A percentile compares a stretch with the other conserved stretches of the same genome.
These are phyloP conservation scores for Cotoneaster glaucophyllus DNA, from an alignment of 306 rosid genomes.

Conservation along the genomic window DNA sequence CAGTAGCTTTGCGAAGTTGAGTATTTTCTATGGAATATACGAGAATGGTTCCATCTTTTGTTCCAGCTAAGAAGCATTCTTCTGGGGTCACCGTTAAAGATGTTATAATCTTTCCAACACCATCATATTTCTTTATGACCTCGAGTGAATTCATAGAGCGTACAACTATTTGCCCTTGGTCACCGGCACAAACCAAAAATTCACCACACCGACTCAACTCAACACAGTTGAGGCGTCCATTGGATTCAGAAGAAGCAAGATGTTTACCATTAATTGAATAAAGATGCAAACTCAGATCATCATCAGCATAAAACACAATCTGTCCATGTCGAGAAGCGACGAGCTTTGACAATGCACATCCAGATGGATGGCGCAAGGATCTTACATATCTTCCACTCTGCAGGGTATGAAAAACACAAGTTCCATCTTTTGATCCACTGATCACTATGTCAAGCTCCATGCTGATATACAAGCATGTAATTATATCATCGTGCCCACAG, in stretches of 20 bases:
- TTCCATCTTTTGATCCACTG: slow-evolving; percentile 98
- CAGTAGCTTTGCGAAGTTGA: slow-evolving; percentile 54
- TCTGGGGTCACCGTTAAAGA: slow-evolving; percentile 80
- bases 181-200: slow-evolving; percentile 91
- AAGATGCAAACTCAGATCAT: slow-evolving; percentile 88
- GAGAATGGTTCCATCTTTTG: slow-evolving; percentile 84
- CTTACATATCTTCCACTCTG: slow-evolving; percentile 90
- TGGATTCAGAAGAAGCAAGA: slow-evolving; percentile 88
- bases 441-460: slow-evolving; percentile 91
- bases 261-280: slow-evolving; percentile 92
- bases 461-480: slow-evolving; percentile 79
- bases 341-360: slow-evolving; percentile 84
- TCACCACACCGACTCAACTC: slow-evolving; percentile 83
- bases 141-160: slow-evolving; percentile 91
- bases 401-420: slow-evolving; percentile 88
- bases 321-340: slow-evolving; percentile 77
- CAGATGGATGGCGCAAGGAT: slow-evolving; percentile 78
- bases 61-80: slow-evolving; percentile 96
- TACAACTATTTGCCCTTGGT: slow-evolving; percentile 92
- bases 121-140: slow-evolving; percentile 66
- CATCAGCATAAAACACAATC: slow-evolving; percentile 84
- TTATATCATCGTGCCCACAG: slow-evolving; percentile 90
- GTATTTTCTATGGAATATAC: slow-evolving; percentile 89
- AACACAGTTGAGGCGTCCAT: slow-evolving; percentile 83
- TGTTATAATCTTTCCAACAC: slow-evolving; percentile 73